Evolutionary conservation across 2,329 filamentous ascomycete species (phyloP), one percentile per base, ranked within the genome.

Genomic region (Celoporthe dispersa): DNA sequence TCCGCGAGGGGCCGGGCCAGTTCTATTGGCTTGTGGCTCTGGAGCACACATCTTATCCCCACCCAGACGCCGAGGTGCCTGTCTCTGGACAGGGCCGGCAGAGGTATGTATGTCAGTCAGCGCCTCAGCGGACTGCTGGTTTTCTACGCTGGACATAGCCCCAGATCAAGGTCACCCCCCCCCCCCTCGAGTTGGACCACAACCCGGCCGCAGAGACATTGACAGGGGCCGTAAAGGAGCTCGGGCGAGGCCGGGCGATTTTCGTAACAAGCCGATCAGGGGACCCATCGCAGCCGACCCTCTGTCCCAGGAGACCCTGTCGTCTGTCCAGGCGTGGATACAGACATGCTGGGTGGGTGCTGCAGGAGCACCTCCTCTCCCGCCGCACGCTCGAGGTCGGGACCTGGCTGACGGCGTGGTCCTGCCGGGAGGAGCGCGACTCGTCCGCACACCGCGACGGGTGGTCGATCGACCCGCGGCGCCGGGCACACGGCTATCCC

Each of bases 181-280:
- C n/a, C n/a, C n/a, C n/a, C n/a, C n/a, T n/a, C n/a, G n/a, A n/a
- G n/a, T n/a, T n/a, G n/a, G n/a, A n/a, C n/a, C n/a, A n/a, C n/a
- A n/a, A n/a, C n/a, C 12, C 28, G 1, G 12, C 25, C 14, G 19
- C 11, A 8, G 12, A 31, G 1, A 4, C 6, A 19, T 31, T 31
- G 33, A 57, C 53, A 22, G 19, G 33, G 5, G 2, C 5, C n/a
- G n/a, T 19, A 7, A 31, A 57, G 53, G 12, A 33, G 25, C 11
- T 3, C 11, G 6, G 2, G 51, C 16, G 0, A 19, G 25, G 7
- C 1, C 12, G 25, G 1, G 0, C 6, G 2, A 19, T 6, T 39
- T n/a, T n/a, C n/a, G n/a, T n/a, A n/a, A n/a, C n/a, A n/a, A n/a
- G n/a, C n/a, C n/a, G 4, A 19, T 7, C 5, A 31, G 14, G 8